These are phyloP conservation scores for Pecoramyces ruminantium DNA, from an alignment of 192 early-diverging fungal species.

Conservation along the genomic window DNA sequence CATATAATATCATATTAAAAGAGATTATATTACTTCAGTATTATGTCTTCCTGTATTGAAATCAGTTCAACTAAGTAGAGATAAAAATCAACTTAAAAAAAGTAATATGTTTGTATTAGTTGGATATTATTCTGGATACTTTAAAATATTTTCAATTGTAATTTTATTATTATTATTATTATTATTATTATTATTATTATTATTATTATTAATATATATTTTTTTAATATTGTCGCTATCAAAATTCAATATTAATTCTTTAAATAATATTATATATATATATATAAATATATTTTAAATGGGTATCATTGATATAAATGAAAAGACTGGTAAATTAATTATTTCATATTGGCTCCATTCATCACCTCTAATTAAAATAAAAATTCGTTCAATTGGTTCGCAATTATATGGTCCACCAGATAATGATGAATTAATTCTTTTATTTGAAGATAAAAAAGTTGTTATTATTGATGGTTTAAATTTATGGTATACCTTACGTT, in stretches of 20 bases:
- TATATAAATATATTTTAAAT: no score
- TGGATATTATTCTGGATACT: neutral
- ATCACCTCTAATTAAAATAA: neutral
- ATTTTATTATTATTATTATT: no score
- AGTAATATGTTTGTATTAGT: neutral
- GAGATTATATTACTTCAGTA: neutral
- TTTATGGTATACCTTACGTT: conserved; percentile 15
- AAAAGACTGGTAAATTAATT: neutral
- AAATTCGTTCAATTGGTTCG: neutral
- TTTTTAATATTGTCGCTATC: no score
- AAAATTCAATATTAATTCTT: no score
- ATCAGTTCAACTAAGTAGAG: neutral
- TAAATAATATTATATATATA: no score
- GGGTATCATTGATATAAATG: no score
- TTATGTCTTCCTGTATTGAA: neutral
- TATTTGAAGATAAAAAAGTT: conserved; percentile 9
- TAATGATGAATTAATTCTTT: conserved; percentile 16
- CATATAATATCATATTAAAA: no score
- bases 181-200: no score
- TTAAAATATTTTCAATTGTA: neutral
- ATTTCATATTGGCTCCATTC: neutral
- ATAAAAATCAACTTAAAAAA: neutral
- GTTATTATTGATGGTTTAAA: conserved; percentile 16
- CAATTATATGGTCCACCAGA: neutral
- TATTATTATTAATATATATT: no score